Percentiles rank a stretch among this genome's conserved stretches.
phyloP scores from a whole-genome alignment of 352 stramenopile genomes.

The Phytopythium mirpurense region DNA sequence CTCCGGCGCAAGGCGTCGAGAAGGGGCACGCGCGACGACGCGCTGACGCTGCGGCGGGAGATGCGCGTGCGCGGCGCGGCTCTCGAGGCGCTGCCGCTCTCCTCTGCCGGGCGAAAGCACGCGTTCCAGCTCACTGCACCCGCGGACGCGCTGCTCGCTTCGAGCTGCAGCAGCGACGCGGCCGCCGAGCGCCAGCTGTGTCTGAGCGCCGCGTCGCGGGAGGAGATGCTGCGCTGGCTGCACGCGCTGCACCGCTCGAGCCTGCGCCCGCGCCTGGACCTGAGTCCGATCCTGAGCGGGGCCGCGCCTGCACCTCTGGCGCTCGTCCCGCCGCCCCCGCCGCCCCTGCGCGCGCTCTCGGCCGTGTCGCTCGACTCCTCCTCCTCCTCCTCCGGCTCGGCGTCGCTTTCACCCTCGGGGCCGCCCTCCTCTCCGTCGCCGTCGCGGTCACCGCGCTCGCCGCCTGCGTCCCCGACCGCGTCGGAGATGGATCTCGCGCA shows the following conservation, averaged over 20 bases:
- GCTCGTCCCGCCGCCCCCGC: conserved; percentile 1
- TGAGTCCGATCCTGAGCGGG: neutral
- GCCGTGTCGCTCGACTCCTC: neutral
- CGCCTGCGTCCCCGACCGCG: neutral
- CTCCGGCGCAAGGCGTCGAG: conserved; percentile 2
- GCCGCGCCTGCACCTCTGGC: too few species aligned
- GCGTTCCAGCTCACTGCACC: conserved; percentile 49
- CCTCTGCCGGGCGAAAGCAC: conserved; percentile 32
- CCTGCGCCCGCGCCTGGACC: conserved; percentile 10
- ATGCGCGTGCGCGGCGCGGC: conserved; percentile 25
- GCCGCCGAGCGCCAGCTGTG: conserved; percentile 20
- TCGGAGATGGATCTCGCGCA: conserved; percentile 11
- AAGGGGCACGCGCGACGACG: conserved; percentile 18
- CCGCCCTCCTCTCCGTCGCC: neutral
- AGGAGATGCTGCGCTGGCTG: conserved; percentile 46
- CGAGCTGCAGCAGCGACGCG: neutral
- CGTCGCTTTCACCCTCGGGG: neutral
- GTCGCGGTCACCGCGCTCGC: conserved; percentile 7
- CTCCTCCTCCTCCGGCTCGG: neutral
- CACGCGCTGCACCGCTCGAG: conserved; percentile 20
- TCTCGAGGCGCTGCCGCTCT: conserved; percentile 46
- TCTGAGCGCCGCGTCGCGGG: conserved; percentile 37
- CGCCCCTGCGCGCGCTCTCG: neutral
- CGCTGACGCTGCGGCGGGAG: conserved; percentile 47
- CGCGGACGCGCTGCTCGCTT: neutral